Evolutionary conservation across 169 alveolate genomes (phyloP).

Genomic region (Amoebophrya sp.): DNA sequence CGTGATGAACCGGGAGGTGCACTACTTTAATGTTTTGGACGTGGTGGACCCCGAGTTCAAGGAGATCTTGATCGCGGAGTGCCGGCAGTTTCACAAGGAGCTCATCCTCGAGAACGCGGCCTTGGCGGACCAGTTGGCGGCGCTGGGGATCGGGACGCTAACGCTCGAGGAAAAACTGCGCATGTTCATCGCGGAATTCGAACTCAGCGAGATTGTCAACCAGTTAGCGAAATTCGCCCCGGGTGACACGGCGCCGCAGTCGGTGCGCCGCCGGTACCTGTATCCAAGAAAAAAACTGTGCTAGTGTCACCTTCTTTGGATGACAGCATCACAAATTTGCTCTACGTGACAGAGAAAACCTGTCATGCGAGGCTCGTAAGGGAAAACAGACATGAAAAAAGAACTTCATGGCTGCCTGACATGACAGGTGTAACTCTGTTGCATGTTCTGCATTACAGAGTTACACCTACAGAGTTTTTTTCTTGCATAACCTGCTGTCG

Average conservation of each 20-base stretch:
- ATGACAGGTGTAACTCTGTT: too few relatives aligned
- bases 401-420: too few relatives aligned
- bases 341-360: too few relatives aligned
- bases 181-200: constrained; percentile 5
- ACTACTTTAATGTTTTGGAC: neutral
- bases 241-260: neutral
- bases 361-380: too few relatives aligned
- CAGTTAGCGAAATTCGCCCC: neutral
- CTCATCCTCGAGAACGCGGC: neutral
- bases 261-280: neutral
- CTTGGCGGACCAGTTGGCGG: neutral
- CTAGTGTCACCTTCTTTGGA: too few relatives aligned
- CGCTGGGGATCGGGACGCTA: neutral
- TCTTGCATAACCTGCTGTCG: too few relatives aligned
- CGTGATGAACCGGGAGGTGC: neutral
- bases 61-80: neutral
- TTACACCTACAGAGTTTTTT: too few relatives aligned
- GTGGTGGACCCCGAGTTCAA: neutral
- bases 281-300: too few relatives aligned
- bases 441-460: too few relatives aligned
- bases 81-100: neutral
- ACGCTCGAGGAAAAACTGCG: neutral
- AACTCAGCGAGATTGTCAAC: neutral
- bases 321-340: too few relatives aligned
- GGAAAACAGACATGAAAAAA: too few relatives aligned